Evolutionary conservation across 306 rosid genomes (phyloP).

Genomic region (Rosa chinensis): DNA sequence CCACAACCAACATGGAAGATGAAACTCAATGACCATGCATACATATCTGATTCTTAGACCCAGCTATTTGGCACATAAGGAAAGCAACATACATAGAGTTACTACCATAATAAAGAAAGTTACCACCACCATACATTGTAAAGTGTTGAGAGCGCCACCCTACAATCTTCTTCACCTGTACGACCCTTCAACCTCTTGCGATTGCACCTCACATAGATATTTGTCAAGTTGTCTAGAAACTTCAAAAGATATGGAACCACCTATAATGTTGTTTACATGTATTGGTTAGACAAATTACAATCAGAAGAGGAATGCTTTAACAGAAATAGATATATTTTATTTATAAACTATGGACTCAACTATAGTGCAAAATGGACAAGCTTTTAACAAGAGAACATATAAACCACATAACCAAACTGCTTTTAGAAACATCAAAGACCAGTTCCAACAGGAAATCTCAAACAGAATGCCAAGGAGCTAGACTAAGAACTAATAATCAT

Average conservation of each 20-base stretch:
- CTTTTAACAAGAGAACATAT: not conserved
- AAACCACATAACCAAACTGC: not conserved
- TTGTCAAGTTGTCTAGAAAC: conserved; percentile 94
- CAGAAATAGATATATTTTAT: not conserved
- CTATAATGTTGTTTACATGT: conserved; percentile 37
- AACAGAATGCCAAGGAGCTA: not conserved
- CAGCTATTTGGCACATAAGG: not conserved
- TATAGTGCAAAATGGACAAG: not conserved
- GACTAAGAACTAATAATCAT: not conserved
- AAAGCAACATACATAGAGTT: not conserved
- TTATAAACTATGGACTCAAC: not conserved
- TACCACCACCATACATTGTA: conserved; percentile 53
- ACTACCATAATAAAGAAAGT: not conserved
- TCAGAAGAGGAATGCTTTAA: not conserved
- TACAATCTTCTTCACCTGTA: conserved; percentile 90
- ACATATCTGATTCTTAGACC: not conserved
- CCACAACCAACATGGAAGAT: not conserved
- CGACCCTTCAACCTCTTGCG: conserved; percentile 99
- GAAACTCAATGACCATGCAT: not conserved
- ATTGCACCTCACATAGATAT: conserved; percentile 90
- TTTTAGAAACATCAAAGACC: not conserved
- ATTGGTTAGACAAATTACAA: conserved; percentile 11
- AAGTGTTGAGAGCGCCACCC: conserved; percentile 90
- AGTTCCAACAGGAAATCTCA: not conserved
- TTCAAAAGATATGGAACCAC: conserved; percentile 96